These are phyloP conservation scores for Epichloe scottii DNA, from an alignment of 2,329 filamentous ascomycete species.

Conservation along the genomic window DNA sequence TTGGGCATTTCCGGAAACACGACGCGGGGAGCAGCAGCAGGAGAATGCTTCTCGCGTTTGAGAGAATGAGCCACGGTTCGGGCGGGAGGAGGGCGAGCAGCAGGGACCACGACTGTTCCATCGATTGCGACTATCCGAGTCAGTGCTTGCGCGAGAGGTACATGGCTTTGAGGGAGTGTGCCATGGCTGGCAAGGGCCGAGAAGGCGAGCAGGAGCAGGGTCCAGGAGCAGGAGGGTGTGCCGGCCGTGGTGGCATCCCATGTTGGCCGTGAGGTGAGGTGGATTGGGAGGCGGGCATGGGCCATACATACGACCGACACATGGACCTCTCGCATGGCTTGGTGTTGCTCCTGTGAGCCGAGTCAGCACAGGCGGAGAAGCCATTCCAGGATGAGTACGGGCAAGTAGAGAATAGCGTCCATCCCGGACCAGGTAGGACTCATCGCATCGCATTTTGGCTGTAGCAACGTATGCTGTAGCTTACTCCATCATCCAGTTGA, in stretches of 20 bases:
- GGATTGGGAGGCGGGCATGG: no score
- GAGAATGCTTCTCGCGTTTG: no score
- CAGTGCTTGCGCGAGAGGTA: slow-evolving; percentile 10
- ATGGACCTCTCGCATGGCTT: no score
- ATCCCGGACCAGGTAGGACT: neutral
- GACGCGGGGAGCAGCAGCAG: neutral
- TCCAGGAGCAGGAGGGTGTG: neutral
- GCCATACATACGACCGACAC: no score
- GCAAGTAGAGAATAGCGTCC: no score
- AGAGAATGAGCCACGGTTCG: no score
- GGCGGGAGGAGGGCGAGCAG: neutral
- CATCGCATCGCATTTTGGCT: neutral
- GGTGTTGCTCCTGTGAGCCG: no score
- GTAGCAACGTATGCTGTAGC: neutral
- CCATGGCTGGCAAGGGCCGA: neutral
- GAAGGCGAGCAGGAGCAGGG: neutral
- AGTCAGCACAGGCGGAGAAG: neutral
- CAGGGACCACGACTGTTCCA: slow-evolving; percentile 9
- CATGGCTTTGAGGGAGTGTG: neutral
- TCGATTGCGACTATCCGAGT: slow-evolving; percentile 14
- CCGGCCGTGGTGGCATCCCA: no score
- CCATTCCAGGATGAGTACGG: no score
- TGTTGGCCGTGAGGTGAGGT: no score
- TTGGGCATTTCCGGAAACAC: neutral
- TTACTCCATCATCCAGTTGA: neutral